These are phyloP conservation scores for Pyronema domesticum DNA, from an alignment of 495 filamentous ascomycete species.

Conservation along the genomic window DNA sequence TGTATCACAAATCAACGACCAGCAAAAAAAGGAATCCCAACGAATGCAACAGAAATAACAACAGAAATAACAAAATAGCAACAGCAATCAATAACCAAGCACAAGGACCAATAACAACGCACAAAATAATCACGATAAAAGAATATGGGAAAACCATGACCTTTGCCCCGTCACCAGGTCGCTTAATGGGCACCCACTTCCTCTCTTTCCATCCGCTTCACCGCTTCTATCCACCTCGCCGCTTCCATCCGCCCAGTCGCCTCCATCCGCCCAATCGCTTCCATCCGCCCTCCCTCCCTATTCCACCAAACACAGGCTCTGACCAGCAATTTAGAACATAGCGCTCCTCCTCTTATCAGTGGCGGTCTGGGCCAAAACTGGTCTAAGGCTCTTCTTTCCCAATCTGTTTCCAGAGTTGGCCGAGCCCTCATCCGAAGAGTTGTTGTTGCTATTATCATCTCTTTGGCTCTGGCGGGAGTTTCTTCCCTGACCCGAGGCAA, in stretches of 20 bases:
- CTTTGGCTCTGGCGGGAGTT: conserved; percentile 64
- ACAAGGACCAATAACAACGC: too few species aligned
- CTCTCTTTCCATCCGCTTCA: too few species aligned
- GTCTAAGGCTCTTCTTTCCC: conserved; percentile 59
- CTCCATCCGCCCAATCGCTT: not conserved
- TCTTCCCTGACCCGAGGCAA: conserved; percentile 61
- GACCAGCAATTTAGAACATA: conserved; percentile 29
- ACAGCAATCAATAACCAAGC: too few species aligned
- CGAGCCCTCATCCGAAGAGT: conserved; percentile 43
- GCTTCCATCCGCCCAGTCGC: not conserved
- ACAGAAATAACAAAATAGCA: too few species aligned
- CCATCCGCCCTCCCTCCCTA: not conserved
- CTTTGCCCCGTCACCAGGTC: too few species aligned
- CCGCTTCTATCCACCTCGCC: not conserved
- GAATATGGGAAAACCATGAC: too few species aligned
- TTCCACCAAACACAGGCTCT: not conserved
- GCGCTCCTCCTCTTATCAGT: conserved; percentile 82
- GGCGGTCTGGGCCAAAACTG: conserved; percentile 52
- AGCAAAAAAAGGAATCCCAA: too few species aligned
- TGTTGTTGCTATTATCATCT: conserved; percentile 42
- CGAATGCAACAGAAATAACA: too few species aligned
- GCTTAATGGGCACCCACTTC: too few species aligned
- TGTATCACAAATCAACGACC: too few species aligned
- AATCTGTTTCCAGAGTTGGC: conserved; percentile 33
- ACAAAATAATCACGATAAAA: too few species aligned